These are phyloP conservation scores for Orbilia oligospora DNA, from an alignment of 2,329 filamentous ascomycete genomes.

Conservation along the genomic window DNA sequence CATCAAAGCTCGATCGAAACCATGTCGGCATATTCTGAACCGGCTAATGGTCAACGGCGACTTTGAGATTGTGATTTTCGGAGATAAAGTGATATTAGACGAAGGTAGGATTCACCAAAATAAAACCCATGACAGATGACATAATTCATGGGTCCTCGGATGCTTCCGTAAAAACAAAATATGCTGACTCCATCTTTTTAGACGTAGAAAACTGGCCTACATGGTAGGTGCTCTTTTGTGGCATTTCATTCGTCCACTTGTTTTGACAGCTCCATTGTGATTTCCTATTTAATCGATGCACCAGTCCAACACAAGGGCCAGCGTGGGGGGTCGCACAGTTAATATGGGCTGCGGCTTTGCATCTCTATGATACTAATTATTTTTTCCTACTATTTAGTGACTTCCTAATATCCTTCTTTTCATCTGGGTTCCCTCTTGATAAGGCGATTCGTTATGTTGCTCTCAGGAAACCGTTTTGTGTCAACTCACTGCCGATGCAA, in stretches of 20 bases:
- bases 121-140: slow-evolving; percentile 3
- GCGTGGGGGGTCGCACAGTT: background rate
- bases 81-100: slow-evolving; percentile 97
- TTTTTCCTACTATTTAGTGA: slow-evolving; percentile 71
- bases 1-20: slow-evolving; percentile 95
- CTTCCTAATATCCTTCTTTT: slow-evolving; percentile 98
- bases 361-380: slow-evolving; percentile 16
- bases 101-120: slow-evolving; percentile 74
- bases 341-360: background rate
- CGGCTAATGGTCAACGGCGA: slow-evolving; percentile 89
- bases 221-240: slow-evolving; percentile 71
- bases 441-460: slow-evolving; percentile 97
- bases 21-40: slow-evolving; percentile 95
- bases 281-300: slow-evolving; percentile 62
- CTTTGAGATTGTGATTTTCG: slow-evolving; percentile 97
- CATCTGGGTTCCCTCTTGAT: slow-evolving; percentile 94
- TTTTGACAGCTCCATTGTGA: slow-evolving; percentile 22
- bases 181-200: slow-evolving; percentile 64
- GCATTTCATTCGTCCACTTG: slow-evolving; percentile 40
- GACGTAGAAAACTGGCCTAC: slow-evolving; percentile 96
- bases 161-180: slow-evolving; percentile 29
- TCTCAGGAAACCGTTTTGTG: slow-evolving; percentile 93
- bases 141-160: slow-evolving; percentile 15
- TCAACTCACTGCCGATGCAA: slow-evolving; percentile 98
- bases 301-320: slow-evolving; percentile 53